Percentiles rank a stretch among this genome's conserved stretches.
Evolutionary conservation across 73 alveolate species (phyloP).

Genomic region (Durusdinium trenchii): DNA sequence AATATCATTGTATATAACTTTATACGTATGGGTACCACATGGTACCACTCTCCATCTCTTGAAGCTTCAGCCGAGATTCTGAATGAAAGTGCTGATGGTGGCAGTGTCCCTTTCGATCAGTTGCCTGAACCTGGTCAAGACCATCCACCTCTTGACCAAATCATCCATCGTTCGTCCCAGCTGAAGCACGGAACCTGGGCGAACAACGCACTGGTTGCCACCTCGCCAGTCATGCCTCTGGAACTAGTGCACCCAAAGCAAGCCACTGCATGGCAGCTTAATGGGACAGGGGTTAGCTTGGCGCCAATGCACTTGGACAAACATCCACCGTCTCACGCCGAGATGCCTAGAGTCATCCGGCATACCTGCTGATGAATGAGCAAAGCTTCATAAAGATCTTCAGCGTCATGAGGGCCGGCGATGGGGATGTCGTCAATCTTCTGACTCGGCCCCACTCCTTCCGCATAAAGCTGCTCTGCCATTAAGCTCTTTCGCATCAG

Average conservation of each 20-base stretch:
- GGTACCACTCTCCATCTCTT: no score
- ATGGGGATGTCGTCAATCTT: constrained; percentile 66
- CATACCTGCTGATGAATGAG: constrained; percentile 81
- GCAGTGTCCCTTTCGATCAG: constrained; percentile 80
- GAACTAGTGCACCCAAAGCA: not conserved
- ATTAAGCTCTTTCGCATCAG: constrained; percentile 76
- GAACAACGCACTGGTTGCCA: not conserved
- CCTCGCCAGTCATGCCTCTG: not conserved
- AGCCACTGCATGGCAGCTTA: not conserved
- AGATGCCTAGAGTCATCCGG: constrained; percentile 43
- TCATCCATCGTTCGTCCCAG: constrained; percentile 88
- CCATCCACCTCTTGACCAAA: constrained; percentile 79
- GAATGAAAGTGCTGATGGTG: constrained; percentile 79
- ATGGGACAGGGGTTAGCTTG: no score
- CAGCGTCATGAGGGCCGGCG: constrained; percentile 73
- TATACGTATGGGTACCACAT: no score
- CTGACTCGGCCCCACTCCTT: constrained; percentile 81
- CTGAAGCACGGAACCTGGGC: constrained; percentile 55
- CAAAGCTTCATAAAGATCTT: constrained; percentile 75
- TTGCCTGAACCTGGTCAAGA: constrained; percentile 66
- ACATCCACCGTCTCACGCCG: not conserved
- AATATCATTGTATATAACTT: no score
- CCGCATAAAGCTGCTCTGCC: constrained; percentile 79
- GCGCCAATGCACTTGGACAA: not conserved
- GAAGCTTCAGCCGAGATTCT: not conserved